Conservation (phyloP, 805 yeast genomes). For the Candida chilensis region DNA sequence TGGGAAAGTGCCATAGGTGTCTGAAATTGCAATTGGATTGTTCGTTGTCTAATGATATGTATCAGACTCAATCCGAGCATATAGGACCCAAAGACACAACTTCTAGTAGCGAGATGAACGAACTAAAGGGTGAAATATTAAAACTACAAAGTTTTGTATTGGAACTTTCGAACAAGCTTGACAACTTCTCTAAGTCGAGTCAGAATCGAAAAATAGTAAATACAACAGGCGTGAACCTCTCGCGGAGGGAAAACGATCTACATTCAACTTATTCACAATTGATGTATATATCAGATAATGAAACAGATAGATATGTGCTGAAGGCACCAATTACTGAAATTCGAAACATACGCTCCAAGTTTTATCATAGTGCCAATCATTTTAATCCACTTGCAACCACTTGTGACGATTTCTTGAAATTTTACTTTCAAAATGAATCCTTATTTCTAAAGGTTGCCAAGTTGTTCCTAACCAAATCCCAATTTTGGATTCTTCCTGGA, state of each 20-base stretch:
- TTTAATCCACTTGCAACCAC: conserved; percentile 9
- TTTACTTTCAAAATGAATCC: conserved; percentile 30
- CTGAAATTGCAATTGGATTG: conserved; percentile 36
- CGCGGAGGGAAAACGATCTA: too few relatives aligned
- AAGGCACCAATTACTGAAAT: conserved; percentile 2
- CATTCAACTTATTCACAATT: too few relatives aligned
- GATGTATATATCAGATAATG: conserved; percentile 2
- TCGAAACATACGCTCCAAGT: conserved; percentile 13
- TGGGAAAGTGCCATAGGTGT: conserved; percentile 44
- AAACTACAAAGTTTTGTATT: too few relatives aligned
- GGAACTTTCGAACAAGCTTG: too few relatives aligned
- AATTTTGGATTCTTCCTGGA: conserved; percentile 56
- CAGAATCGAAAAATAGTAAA: too few relatives aligned
- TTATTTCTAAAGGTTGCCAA: conserved; percentile 35
- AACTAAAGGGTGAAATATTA: too few relatives aligned
- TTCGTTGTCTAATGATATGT: conserved; percentile 25
- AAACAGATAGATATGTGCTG: conserved; percentile 4
- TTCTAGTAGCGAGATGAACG: too few relatives aligned
- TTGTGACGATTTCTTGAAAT: conserved; percentile 33
- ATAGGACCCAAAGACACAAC: neutral
- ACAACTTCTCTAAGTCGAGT: too few relatives aligned
- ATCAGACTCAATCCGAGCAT: neutral
- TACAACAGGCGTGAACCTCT: too few relatives aligned
- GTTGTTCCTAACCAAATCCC: conserved; percentile 42
- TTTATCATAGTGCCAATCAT: too few relatives aligned